Evolutionary conservation across 495 filamentous ascomycete species (phyloP), one percentile per base, ranked within the genome.

Genomic region (Filosporella fistucella): DNA sequence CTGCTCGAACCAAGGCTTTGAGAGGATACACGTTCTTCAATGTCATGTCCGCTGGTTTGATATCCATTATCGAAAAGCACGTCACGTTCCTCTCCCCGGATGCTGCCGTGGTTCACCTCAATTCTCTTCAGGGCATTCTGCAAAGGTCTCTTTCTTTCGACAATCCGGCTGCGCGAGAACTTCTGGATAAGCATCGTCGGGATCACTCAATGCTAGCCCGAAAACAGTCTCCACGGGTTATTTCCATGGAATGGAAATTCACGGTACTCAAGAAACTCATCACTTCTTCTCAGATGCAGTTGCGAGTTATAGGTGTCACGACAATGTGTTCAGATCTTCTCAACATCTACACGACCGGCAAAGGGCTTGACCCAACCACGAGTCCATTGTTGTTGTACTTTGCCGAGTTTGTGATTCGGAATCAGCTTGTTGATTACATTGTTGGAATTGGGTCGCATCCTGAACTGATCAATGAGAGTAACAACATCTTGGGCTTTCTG

Each of bases 391-490:
- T 88, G 40, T 70, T 74, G 25, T 86, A 82, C 55, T 68, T 90
- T 43, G 75, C 85, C 17, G 65, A 74, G 18, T 85, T 83, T 49
- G 73, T 95, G 33, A 65, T 81, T 21, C 54, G 71, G 3, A 80
- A 80, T 35, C 78, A 77, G 48, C 72, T 95, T 20, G 74, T 95
- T 34, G 81, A 88, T 37, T 95, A 97, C 62, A 77, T 98, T 22
- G 81, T 97, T 45, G 88, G 93, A 1, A 81, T 91, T 34, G 90
- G 89, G 45, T 95, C 93, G 14, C 93, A 97, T 58, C 87, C 88
- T 5, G 88, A 95, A 56, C 78, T 98, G 47, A 94, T 95, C 36
- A 72, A 68, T 33, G 78, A 88, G 51, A 86, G 86, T 58, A 74
- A 74, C 48, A 95, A 96, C 46, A 86, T 97, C 44, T 71, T 95